Base-by-base conservation (phyloP, 1,284 basidiomycete genomes). In the Pseudozyma pruni region DNA sequence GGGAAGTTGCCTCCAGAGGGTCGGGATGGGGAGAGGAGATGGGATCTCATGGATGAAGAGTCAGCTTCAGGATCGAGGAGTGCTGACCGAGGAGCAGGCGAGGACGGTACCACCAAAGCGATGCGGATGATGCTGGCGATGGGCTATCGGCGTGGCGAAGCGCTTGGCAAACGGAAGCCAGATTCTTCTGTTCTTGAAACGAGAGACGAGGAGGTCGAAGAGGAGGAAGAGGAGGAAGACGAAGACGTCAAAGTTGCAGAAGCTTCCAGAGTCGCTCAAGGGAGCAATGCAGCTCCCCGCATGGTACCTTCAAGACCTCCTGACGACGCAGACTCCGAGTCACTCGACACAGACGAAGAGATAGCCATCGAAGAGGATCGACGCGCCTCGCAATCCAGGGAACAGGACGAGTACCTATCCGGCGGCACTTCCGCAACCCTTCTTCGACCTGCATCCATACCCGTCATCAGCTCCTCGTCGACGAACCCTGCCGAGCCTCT, bases 101-200 rank as follows among this genome's bases (percentile, higher is more conserved):
- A 49, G n/a, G 55, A 64, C 23, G 67, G 67, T 3, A 60, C 48
- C 14, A 13, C 60, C 7, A 71, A 64, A 16, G 75, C 72, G 42
- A 59, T 70, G 63, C 40, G 53, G 16, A 77, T 77, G 72, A 77
- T 77, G 75, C 50, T 61, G 3, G 72, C 72, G 11, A 77, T 77
- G 75, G 75, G 75, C 0, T 77, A 73, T 43, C 33, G 62, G 20
- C 43, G 57, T 0, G 72, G 66, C 7, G 43, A 63, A 32, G 55
- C 62, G 22, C 52, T 76, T 0, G 74, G 74, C 1, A 56, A 22
- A 34, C 50, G 54, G n/a, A 55, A 47, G 42, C 38, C 38, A 23
- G 34, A 19, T 8, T 17, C 47, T 7, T 13, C 14, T 3, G 38
- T 6, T 7, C 27, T 11, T 29, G 27, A 29, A 6, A n/a, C 22